phyloP scores from a whole-genome alignment of 1,284 basidiomycete genomes.

The Austropuccinia psidii region DNA sequence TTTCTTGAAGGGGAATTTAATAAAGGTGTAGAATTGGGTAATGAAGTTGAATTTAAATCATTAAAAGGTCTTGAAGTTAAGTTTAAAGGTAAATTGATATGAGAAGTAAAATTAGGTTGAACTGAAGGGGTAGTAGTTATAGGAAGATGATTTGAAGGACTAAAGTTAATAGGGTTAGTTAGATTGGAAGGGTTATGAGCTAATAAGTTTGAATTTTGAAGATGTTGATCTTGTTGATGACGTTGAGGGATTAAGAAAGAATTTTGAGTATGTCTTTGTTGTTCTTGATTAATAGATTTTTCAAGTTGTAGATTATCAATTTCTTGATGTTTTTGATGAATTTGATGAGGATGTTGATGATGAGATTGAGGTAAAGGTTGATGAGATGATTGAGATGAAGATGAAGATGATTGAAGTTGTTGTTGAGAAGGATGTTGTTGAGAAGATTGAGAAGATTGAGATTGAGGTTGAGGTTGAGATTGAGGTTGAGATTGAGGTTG shows the following conservation, averaged over 20 bases:
- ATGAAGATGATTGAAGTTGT: background rate
- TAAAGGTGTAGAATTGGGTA: too few species aligned
- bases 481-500: background rate
- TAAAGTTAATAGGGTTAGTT: too few species aligned
- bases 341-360: background rate
- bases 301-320: background rate
- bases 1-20: too few species aligned
- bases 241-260: background rate
- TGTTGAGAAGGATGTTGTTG: background rate
- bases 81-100: too few species aligned
- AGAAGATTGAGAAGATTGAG: background rate
- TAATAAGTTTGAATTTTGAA: background rate
- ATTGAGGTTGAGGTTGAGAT: background rate
- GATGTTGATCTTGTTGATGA: conserved; percentile 1
- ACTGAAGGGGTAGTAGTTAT: too few species aligned
- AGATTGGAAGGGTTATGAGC: background rate
- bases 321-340: background rate
- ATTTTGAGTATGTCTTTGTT: background rate
- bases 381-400: background rate
- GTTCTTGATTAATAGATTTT: background rate
- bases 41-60: too few species aligned
- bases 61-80: too few species aligned
- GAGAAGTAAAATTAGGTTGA: too few species aligned
- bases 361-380: background rate
- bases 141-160: too few species aligned